Evolutionary conservation across 495 filamentous ascomycete species (phyloP).

Genomic region (Echria macrotheca): DNA sequence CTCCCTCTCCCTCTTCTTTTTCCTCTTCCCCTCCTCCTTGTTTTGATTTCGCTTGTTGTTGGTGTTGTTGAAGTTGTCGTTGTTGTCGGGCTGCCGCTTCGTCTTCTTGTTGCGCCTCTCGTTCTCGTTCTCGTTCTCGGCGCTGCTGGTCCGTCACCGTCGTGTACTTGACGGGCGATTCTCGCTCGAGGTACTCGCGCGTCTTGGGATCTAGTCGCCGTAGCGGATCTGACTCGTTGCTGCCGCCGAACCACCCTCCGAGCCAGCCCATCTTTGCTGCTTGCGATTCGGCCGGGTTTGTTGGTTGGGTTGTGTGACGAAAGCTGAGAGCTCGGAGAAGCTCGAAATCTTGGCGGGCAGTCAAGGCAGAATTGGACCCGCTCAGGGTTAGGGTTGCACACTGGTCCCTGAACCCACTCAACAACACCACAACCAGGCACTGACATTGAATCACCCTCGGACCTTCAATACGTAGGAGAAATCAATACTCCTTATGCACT

Average conservation of each 20-base stretch:
- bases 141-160: constrained; percentile 17
- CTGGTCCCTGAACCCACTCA: not conserved
- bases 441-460: too few relatives aligned
- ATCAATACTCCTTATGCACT: too few relatives aligned
- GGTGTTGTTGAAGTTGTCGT: too few relatives aligned
- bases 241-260: constrained; percentile 36
- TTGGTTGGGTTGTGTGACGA: not conserved
- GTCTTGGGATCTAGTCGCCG: constrained; percentile 77
- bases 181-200: constrained; percentile 76
- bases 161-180: constrained; percentile 71
- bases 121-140: constrained; percentile 9
- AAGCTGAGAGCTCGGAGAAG: not conserved
- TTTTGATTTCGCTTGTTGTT: too few relatives aligned
- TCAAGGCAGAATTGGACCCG: constrained; percentile 16
- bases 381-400: constrained; percentile 1
- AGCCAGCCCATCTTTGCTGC: constrained; percentile 64
- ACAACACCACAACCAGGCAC: too few relatives aligned
- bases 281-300: not conserved
- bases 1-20: not conserved
- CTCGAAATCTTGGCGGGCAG: constrained; percentile 22
- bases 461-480: too few relatives aligned
- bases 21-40: too few relatives aligned
- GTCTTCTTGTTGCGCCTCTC: constrained; percentile 6
- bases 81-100: constrained; percentile 2
- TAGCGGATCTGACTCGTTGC: constrained; percentile 58